Conservation (phyloP, 345 rosid genomes). For the Arabis hirsuta region DNA sequence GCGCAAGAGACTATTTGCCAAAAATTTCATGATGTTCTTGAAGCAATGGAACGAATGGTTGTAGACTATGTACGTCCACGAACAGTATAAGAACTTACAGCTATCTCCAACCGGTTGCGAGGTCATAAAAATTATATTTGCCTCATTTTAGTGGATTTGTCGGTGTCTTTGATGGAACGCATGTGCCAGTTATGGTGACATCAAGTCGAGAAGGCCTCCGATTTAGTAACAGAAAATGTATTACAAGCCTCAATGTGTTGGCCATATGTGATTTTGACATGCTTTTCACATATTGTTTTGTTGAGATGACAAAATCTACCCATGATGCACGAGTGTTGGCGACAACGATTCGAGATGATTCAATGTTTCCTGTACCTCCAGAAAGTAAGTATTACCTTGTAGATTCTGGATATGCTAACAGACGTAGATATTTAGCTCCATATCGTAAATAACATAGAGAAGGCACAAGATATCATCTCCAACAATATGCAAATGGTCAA, state of each 20-base stretch:
- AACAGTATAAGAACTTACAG: background rate
- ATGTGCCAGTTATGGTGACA: background rate
- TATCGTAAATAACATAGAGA: background rate
- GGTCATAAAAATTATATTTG: too few species aligned
- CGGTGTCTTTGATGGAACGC: too few species aligned
- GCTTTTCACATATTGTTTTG: background rate
- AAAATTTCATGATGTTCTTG: background rate
- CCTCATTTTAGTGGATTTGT: too few species aligned
- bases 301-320: background rate
- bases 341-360: background rate
- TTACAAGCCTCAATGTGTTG: background rate
- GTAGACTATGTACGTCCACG: background rate
- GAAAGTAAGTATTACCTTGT: background rate
- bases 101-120: background rate
- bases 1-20: background rate
- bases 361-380: background rate
- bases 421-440: background rate
- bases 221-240: background rate
- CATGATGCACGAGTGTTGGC: background rate
- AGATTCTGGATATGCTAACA: background rate
- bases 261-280: background rate
- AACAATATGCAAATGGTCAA: background rate
- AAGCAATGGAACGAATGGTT: background rate
- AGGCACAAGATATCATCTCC: slow-evolving; percentile 5
- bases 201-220: background rate